A percentile compares a stretch with the other conserved stretches of the same genome.
Evolutionary conservation across 1,284 basidiomycete species (phyloP).

Genomic region (Austroboletus niveus): DNA sequence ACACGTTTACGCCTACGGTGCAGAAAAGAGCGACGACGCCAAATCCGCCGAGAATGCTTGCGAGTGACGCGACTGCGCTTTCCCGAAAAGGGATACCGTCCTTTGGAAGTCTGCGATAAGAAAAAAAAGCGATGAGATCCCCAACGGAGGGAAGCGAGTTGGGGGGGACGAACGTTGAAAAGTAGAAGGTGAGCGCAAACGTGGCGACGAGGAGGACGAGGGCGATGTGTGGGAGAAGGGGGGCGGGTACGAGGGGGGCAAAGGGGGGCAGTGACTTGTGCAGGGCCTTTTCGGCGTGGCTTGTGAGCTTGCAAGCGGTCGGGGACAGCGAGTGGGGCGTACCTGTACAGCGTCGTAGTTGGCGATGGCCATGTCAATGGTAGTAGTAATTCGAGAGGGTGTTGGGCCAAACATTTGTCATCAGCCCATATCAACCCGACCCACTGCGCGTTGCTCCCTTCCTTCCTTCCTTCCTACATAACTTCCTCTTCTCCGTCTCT

Average conservation of each 20-base stretch:
- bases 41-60: slow-evolving; percentile 78
- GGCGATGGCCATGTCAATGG: slow-evolving; percentile 31
- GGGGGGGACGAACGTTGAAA: slow-evolving; percentile 69
- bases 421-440: slow-evolving; percentile 46
- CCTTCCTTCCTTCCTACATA: slow-evolving; percentile 1
- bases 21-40: slow-evolving; percentile 88
- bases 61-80: slow-evolving; percentile 62
- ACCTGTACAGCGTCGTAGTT: slow-evolving; percentile 45
- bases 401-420: slow-evolving; percentile 45
- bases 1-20: slow-evolving; percentile 84
- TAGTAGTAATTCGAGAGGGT: neutral
- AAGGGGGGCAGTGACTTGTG: slow-evolving; percentile 61
- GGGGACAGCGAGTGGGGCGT: slow-evolving; percentile 15
- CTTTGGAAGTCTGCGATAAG: slow-evolving; percentile 62
- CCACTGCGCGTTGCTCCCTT: slow-evolving; percentile 10
- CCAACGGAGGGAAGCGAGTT: neutral
- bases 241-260: slow-evolving; percentile 62
- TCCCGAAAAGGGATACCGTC: slow-evolving; percentile 67
- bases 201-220: slow-evolving; percentile 69
- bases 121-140: slow-evolving; percentile 9
- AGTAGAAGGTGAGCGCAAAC: slow-evolving; percentile 83
- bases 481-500: too few relatives aligned
- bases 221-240: slow-evolving; percentile 70
- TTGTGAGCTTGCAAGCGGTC: slow-evolving; percentile 2
- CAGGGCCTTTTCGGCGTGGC: slow-evolving; percentile 40